Base-by-base conservation (phyloP, 176 grass and related monocot species). In the Saccharum spontaneum region DNA sequence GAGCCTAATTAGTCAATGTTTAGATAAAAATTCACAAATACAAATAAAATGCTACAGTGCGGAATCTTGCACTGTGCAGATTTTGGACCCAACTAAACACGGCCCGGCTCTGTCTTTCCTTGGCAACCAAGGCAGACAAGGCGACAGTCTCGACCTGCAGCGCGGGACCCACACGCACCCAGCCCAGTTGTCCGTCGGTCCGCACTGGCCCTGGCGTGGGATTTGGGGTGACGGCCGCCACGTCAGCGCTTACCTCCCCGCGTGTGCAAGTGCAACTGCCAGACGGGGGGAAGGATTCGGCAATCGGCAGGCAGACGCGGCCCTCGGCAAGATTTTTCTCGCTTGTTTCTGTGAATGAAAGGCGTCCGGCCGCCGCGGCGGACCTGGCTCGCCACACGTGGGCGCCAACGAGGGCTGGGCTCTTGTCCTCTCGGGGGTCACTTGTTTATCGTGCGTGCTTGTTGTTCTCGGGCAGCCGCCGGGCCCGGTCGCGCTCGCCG, bases 101-200 rank as follows among this genome's bases (percentile, higher is more conserved):
- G n/a, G n/a, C n/a, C n/a, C n/a, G 31, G 52, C 52, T 31, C 3
- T 44, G 61, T 34, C 65, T 65, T 94, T 94, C 74, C 86, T 91
- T 91, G 92, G 24, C 55, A 86, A n/a, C 74, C 89, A 94, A 33
- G 92, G 60, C 84, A 87, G 39, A 63, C 23, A 9, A 15, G 33
- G 15, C 13, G 63, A 28, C 28, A 30, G 41, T 20, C 62, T 37
- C 44, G 44, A 13, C 22, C 79, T 44, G 65, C 20, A 17, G 0
- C 8, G 31, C 15, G 62, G 87, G 60, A 3, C 75, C 75, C 40
- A 14, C 33, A 13, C 8, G 3, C 23, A 15, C 26, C 63, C 10
- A 6, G 30, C 12, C 11, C 11, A 26, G 23, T 73, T 46, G 41
- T 28, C 40, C 4, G 49, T 72, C 57, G 8, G 20, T 60, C 55